Evolutionary conservation across 352 stramenopile genomes (phyloP), one percentile per base, ranked within the genome.

Genomic region (Ophiocytium majus): DNA sequence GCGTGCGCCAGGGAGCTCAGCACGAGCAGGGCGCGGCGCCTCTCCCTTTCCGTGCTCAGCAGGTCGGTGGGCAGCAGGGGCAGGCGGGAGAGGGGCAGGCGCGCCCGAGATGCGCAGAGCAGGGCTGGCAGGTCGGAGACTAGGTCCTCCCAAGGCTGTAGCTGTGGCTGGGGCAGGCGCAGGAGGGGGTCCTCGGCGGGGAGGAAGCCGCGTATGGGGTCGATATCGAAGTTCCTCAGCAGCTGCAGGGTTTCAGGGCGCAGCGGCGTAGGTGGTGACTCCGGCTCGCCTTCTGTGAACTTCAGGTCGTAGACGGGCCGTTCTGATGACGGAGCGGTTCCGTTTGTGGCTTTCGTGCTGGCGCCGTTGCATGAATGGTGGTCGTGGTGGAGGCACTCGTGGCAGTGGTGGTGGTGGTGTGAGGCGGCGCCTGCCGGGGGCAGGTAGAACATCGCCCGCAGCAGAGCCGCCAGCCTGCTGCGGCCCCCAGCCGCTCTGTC

Each of bases 1-100:
- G 88, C 86, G 75, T 90, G 88, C 1, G 83, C 79, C 71, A 90
- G 85, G 10, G 90, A 63, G 84, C 82, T 82, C 64, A 90, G 78
- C 28, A 90, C 57, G 19, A 90, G 80, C 23, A 90, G 82, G n/a
- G 84, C 84, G 23, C 84, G 84, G 75, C 83, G 83, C 75, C 84
- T 50, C 49, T 88, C 66, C 75, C 50, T 49, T 1, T 85, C 31
- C 14, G 50, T 84, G 63, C 63, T 76, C 9, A 88, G 84, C 17
- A 80, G 9, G 66, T 76, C 50, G 86, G 86, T 82, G 17, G 84
- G 80, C 28, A 88, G 80, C 66, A 79, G 37, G 57, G 84, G 75
- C 0, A 88, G 14, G n/a, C 37, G 17, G 50, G 83, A 76, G 14
- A 88, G 37, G 5, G 80, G 71, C 84, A 83, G 79, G n/a, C 85